Evolutionary conservation across 1,284 basidiomycete genomes (phyloP).

Genomic region (Trichosporon coremiiforme): DNA sequence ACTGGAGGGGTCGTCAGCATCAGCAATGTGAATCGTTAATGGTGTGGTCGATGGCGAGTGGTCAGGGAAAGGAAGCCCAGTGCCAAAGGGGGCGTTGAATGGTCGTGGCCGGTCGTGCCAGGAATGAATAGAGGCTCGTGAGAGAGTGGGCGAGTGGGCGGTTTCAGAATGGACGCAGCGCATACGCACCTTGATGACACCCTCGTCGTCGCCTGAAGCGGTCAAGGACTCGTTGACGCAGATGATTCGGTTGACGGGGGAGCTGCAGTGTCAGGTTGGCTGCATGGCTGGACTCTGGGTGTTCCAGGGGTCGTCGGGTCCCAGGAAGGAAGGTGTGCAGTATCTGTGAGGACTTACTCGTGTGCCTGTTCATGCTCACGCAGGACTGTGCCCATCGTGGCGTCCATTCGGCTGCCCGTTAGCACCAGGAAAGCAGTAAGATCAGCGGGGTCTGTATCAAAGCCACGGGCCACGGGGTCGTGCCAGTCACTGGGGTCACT

Average conservation of each 20-base stretch:
- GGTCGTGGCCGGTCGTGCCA: neutral
- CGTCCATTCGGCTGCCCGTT: slow-evolving; percentile 44
- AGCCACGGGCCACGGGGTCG: slow-evolving; percentile 1
- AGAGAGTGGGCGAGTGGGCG: neutral
- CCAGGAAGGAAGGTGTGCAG: slow-evolving; percentile 22
- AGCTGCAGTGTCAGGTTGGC: slow-evolving; percentile 62
- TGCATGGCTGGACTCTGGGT: neutral
- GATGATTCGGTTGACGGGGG: slow-evolving; percentile 80
- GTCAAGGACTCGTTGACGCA: slow-evolving; percentile 69
- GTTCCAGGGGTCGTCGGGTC: neutral
- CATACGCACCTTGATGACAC: slow-evolving; percentile 76
- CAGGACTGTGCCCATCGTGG: slow-evolving; percentile 63
- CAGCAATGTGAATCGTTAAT: neutral
- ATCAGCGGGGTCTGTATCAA: slow-evolving; percentile 1
- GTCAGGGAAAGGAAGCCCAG: neutral
- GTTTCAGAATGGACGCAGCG: slow-evolving; percentile 6
- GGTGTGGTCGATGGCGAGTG: neutral
- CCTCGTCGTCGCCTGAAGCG: slow-evolving; percentile 89
- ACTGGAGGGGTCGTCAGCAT: slow-evolving; percentile 59
- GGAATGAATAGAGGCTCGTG: neutral
- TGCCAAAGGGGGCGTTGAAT: neutral
- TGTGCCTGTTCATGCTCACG: slow-evolving; percentile 65
- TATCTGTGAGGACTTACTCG: slow-evolving; percentile 58
- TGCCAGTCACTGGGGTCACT: neutral
- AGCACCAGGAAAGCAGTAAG: neutral